Evolutionary conservation across 306 rosid genomes (phyloP), one percentile per base, ranked within the genome.

Genomic region (Carpinus viminea): DNA sequence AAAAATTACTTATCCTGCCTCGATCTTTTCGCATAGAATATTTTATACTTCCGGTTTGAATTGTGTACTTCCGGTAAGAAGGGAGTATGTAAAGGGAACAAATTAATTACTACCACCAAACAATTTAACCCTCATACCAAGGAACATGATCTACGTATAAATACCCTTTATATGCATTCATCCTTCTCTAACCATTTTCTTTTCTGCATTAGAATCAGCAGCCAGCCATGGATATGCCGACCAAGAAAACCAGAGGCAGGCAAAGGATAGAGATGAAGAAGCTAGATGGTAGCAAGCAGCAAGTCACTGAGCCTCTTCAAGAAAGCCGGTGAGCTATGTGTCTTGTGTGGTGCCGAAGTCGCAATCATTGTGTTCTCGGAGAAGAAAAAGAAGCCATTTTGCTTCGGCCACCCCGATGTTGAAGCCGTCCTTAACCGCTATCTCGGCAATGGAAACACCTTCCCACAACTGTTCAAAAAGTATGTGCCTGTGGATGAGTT

Each of bases 261-360:
- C 85, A 82, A 76, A 90, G 74, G 82, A 86, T 88, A 2, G 90
- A 85, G 80, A 88, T 90, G 21, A 85, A 88, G 77, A 78, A 86
- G n/a, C 78, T 90, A 20, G 79, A 81, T 26, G 75, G 72, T 0
- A n/a, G 76, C 46, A 86, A 73, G 86, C 83, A 81, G 70, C 89
- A 90, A 45, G 89, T 88, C 13, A 91, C 93, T 0, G 2, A 89
- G 93, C 0, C 36, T 88, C 15, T 91, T 91, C 79, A 89, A 85
- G 41, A 91, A 88, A 68, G 90, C 90, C 4, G 71, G 85, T 8
- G 91, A 91, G 77, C 87, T 91, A 7, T 85, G 83, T 7, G 68
- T 85, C 55, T 43, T 91, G 21, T 88, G 91, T 48, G 54, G 90
- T 15, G 88, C 80, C 11, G 73, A 82, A 0, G 51, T 79, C 0